Evolutionary conservation across 768 basidiomycete genomes (phyloP).

Genomic region (Xerocomellus dryophilus): DNA sequence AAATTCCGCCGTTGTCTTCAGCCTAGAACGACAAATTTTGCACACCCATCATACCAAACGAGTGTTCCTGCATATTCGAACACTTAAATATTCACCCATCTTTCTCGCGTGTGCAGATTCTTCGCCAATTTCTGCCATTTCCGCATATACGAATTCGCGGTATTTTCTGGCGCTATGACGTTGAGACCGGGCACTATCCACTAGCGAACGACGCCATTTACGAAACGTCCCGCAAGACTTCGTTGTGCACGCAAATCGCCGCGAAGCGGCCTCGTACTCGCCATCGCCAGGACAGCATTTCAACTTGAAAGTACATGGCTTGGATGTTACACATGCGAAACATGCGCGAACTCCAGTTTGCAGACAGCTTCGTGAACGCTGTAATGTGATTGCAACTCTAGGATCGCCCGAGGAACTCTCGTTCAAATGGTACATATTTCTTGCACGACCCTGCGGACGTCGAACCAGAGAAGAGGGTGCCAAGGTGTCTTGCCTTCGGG

Average conservation of each 20-base stretch:
- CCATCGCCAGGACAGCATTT: conserved; percentile 30
- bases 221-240: neutral
- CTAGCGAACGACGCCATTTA: neutral
- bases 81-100: conserved; percentile 18
- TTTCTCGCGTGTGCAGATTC: conserved; percentile 43
- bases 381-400: conserved; percentile 12
- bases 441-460: neutral
- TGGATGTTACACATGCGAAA: conserved; percentile 16
- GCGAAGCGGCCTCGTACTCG: conserved; percentile 27
- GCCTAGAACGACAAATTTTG: too few species aligned
- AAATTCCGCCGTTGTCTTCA: too few species aligned
- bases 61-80: too few species aligned
- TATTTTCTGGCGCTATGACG: conserved; percentile 18
- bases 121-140: conserved; percentile 41
- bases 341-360: conserved; percentile 16
- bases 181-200: too few species aligned
- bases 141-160: conserved; percentile 38
- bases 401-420: conserved; percentile 14
- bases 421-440: conserved; percentile 6
- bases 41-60: too few species aligned
- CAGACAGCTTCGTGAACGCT: conserved; percentile 10
- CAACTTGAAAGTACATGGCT: too few species aligned
- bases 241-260: conserved; percentile 30
- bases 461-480: neutral
- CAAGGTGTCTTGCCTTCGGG: conserved; percentile 4